Evolutionary conservation across 345 rosid genomes (phyloP).

Genomic region (Sisymbrium altissimum): DNA sequence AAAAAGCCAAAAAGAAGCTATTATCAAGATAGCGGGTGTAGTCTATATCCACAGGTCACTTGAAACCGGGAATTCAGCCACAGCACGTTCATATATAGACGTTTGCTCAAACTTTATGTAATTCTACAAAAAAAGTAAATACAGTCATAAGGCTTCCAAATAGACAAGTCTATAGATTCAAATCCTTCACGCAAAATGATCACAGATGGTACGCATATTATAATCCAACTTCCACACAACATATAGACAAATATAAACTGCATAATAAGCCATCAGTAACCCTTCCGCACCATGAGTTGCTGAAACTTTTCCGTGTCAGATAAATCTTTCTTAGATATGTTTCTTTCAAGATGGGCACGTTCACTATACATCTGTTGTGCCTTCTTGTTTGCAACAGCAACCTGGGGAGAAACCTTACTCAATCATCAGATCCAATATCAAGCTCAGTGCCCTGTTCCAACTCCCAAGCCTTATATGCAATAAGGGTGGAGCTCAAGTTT

Average conservation of each 20-base stretch:
- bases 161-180: background rate
- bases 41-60: slow-evolving; percentile 85
- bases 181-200: slow-evolving; percentile 3
- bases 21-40: slow-evolving; percentile 73
- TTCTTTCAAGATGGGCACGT: slow-evolving; percentile 69
- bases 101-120: slow-evolving; percentile 82
- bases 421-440: slow-evolving; percentile 54
- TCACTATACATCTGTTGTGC: slow-evolving; percentile 65
- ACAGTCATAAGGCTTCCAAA: slow-evolving; percentile 14
- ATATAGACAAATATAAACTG: slow-evolving; percentile 6
- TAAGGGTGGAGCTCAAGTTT: slow-evolving; percentile 52
- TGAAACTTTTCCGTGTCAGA: slow-evolving; percentile 69
- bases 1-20: background rate
- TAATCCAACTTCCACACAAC: background rate
- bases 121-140: slow-evolving; percentile 39
- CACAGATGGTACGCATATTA: slow-evolving; percentile 9
- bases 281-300: slow-evolving; percentile 62
- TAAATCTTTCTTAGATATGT: slow-evolving; percentile 50
- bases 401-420: slow-evolving; percentile 56
- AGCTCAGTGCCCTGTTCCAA: slow-evolving; percentile 60
- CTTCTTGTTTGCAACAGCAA: slow-evolving; percentile 66
- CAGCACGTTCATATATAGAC: slow-evolving; percentile 79
- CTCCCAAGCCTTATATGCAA: slow-evolving; percentile 84
- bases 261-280: slow-evolving; percentile 4
- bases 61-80: slow-evolving; percentile 75